These are phyloP conservation scores for Exidia glandulosa DNA, from an alignment of 768 basidiomycete species.

Conservation along the genomic window DNA sequence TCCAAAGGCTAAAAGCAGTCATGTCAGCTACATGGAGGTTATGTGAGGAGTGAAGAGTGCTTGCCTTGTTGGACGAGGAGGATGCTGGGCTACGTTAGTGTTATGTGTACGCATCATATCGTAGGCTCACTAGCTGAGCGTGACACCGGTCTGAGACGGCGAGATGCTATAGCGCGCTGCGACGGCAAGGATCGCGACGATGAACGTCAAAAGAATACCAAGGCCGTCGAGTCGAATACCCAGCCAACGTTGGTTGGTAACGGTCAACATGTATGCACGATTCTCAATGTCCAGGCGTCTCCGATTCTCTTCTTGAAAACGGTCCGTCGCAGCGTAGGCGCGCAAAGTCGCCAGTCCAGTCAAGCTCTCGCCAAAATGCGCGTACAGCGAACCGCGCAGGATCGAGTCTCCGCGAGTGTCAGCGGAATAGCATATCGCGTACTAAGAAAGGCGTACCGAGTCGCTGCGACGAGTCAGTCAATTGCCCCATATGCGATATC, in stretches of 20 bases:
- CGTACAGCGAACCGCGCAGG: constrained; percentile 63
- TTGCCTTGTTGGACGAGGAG: constrained; percentile 24
- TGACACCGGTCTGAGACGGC: constrained; percentile 60
- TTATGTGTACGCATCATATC: no score
- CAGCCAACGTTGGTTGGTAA: constrained; percentile 67
- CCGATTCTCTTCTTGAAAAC: constrained; percentile 56
- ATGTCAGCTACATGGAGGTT: not conserved
- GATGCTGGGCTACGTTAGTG: constrained; percentile 8
- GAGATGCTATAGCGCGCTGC: constrained; percentile 43
- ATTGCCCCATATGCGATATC: not conserved
- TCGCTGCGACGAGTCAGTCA: constrained; percentile 25
- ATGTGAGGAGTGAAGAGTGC: not conserved
- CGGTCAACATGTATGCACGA: constrained; percentile 53
- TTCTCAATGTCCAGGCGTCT: constrained; percentile 65
- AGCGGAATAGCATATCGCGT: not conserved
- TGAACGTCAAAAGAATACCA: constrained; percentile 47
- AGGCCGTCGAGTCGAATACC: constrained; percentile 61
- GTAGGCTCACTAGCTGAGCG: constrained; percentile 67
- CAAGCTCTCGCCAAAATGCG: constrained; percentile 68
- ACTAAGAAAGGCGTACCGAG: constrained; percentile 30
- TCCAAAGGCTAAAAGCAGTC: not conserved
- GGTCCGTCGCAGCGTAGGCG: constrained; percentile 51
- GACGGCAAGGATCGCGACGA: constrained; percentile 53
- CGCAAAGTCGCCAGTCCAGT: constrained; percentile 62
- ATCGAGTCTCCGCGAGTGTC: constrained; percentile 38